These are phyloP conservation scores for Suhomyces prunicola DNA, from an alignment of 805 yeast genomes.

Conservation along the genomic window DNA sequence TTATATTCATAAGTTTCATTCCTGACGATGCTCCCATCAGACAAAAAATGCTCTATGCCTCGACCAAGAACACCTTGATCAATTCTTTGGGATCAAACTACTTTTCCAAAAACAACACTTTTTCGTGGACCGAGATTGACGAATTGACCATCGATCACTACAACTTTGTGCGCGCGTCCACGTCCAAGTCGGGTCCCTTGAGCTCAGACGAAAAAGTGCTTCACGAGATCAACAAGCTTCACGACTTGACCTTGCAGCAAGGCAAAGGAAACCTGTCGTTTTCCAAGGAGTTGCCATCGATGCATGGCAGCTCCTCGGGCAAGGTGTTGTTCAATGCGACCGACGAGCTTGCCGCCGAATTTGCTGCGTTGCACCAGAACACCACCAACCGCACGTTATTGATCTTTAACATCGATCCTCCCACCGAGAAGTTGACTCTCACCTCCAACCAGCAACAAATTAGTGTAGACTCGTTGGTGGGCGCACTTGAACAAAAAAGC, in stretches of 20 bases:
- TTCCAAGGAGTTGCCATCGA: conserved; percentile 34
- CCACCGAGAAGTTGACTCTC: conserved; percentile 40
- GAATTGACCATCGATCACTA: conserved; percentile 55
- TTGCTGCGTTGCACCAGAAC: conserved; percentile 20
- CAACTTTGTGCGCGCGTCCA: conserved; percentile 12
- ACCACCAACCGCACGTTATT: conserved; percentile 30
- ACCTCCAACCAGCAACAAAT: conserved; percentile 20
- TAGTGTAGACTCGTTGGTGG: conserved; percentile 17
- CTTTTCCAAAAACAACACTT: conserved; percentile 39
- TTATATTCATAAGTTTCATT: conserved; percentile 71
- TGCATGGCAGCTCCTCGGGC: conserved; percentile 18
- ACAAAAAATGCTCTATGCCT: conserved; percentile 90
- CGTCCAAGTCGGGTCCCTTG: conserved; percentile 41
- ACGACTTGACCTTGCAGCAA: conserved; percentile 24
- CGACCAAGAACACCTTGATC: conserved; percentile 74
- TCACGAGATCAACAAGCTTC: conserved; percentile 39
- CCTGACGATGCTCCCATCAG: conserved; percentile 84
- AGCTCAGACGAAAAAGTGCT: conserved; percentile 58
- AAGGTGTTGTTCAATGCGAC: conserved; percentile 26
- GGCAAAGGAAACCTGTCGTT: conserved; percentile 9
- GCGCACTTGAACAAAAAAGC: conserved; percentile 19
- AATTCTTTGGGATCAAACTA: conserved; percentile 67
- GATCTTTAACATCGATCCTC: conserved; percentile 49
- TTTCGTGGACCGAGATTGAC: conserved; percentile 52
- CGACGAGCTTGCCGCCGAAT: conserved; percentile 21